A percentile compares a stretch with the other conserved stretches of the same genome.
phyloP scores from a whole-genome alignment of 2,329 filamentous ascomycete genomes.

The Trichoderma sp. region DNA sequence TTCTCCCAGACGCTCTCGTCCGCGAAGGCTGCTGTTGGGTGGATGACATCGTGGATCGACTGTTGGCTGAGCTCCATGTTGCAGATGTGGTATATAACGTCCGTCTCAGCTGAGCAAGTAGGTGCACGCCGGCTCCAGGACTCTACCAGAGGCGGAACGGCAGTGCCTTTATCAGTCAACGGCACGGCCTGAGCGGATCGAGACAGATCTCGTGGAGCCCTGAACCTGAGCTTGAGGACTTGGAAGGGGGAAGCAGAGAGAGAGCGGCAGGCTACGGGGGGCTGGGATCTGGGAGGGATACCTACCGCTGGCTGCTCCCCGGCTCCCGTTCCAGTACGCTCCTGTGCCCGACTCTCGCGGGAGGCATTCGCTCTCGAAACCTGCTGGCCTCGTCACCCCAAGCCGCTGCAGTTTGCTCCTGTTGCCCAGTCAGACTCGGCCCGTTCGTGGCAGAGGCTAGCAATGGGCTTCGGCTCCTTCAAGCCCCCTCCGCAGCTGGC shows the following conservation, averaged over 20 bases:
- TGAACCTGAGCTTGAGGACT: not conserved
- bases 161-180: slow-evolving; percentile 13
- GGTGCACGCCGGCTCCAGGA: not conserved
- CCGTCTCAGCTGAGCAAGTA: slow-evolving; percentile 9
- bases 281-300: not conserved
- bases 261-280: not conserved
- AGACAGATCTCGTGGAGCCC: not conserved
- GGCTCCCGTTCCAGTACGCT: not conserved
- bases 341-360: not conserved
- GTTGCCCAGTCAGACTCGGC: slow-evolving; percentile 7
- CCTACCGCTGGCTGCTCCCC: not conserved
- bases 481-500: slow-evolving; percentile 25
- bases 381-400: too few relatives aligned
- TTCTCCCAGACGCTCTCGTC: slow-evolving; percentile 20
- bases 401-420: slow-evolving; percentile 9
- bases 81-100: slow-evolving; percentile 20
- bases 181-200: not conserved
- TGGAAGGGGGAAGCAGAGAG: not conserved
- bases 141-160: slow-evolving; percentile 12
- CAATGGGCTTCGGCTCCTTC: slow-evolving; percentile 6
- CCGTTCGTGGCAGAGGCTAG: not conserved
- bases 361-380: not conserved
- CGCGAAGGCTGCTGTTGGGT: slow-evolving; percentile 59
- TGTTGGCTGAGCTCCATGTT: slow-evolving; percentile 57
- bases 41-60: slow-evolving; percentile 58